These are phyloP conservation scores for Pyrrhoderma noxium DNA, from an alignment of 1,284 basidiomycete species.

Conservation along the genomic window DNA sequence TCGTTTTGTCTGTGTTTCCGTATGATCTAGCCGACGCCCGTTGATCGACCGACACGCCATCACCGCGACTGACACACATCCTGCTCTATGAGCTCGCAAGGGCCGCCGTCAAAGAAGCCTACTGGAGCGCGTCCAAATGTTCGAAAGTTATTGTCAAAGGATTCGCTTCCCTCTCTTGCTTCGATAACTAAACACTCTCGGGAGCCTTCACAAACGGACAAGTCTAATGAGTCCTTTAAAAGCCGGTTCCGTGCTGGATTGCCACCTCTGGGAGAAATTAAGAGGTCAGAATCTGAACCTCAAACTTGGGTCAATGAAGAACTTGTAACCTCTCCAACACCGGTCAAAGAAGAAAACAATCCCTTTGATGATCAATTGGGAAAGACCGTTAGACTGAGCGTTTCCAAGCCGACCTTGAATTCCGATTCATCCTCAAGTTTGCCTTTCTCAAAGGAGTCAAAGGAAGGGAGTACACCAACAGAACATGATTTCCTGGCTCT, in stretches of 20 bases:
- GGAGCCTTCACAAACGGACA: constrained; percentile 1
- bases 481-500: constrained; percentile 14
- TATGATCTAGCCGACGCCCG: too few relatives aligned
- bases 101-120: constrained; percentile 25
- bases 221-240: background rate
- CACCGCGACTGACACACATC: too few relatives aligned
- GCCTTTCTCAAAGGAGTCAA: constrained; percentile 3
- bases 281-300: background rate
- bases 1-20: too few relatives aligned
- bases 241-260: background rate
- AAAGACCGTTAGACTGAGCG: background rate
- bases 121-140: constrained; percentile 27
- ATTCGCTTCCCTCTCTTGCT: constrained; percentile 24
- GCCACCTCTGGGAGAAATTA: constrained; percentile 6
- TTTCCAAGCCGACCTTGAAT: constrained; percentile 1
- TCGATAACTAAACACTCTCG: constrained; percentile 6
- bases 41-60: too few relatives aligned
- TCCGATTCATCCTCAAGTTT: constrained; percentile 3
- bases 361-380: constrained; percentile 5
- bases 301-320: constrained; percentile 10
- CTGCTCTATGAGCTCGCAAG: too few relatives aligned
- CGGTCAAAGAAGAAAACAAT: constrained; percentile 1
- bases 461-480: background rate
- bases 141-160: constrained; percentile 30
- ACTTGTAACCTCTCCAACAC: constrained; percentile 10